These are phyloP conservation scores for Colletotrichum chlorophyti DNA, from an alignment of 2,329 filamentous ascomycete species.

Conservation along the genomic window DNA sequence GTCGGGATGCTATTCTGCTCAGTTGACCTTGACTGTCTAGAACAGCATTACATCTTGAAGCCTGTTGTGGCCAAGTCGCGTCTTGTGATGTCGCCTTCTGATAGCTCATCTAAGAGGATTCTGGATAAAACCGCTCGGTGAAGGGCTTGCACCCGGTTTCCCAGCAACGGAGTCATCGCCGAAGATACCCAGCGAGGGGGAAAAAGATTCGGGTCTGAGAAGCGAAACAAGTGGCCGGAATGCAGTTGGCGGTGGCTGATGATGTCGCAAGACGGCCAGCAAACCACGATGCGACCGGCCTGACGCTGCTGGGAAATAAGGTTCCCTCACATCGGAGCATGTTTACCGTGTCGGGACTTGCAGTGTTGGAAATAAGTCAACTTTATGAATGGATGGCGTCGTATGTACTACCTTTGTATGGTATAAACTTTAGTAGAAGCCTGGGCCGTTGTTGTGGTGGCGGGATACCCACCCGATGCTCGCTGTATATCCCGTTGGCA, in stretches of 20 bases:
- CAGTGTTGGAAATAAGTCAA: too few relatives aligned
- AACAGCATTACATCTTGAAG: too few relatives aligned
- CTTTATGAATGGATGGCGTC: too few relatives aligned
- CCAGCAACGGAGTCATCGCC: constrained; percentile 1
- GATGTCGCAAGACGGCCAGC: background rate
- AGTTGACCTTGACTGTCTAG: constrained; percentile 11
- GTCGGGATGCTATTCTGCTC: constrained; percentile 10
- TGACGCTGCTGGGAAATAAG: too few relatives aligned
- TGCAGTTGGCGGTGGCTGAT: background rate
- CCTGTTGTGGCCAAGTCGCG: background rate
- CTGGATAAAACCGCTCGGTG: background rate
- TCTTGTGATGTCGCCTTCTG: too few relatives aligned
- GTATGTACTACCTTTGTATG: too few relatives aligned
- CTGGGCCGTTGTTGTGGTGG: background rate
- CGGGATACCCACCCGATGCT: constrained; percentile 1
- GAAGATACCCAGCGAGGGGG: background rate
- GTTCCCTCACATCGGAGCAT: too few relatives aligned
- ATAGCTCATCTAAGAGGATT: background rate
- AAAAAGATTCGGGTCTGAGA: background rate
- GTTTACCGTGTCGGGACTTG: background rate
- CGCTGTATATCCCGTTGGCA: background rate
- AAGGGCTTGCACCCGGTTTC: background rate
- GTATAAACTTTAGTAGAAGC: background rate
- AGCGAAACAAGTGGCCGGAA: background rate
- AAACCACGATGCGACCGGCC: too few relatives aligned